phyloP scores from a whole-genome alignment of 768 basidiomycete species.

The Hirschioporus abietinus region DNA sequence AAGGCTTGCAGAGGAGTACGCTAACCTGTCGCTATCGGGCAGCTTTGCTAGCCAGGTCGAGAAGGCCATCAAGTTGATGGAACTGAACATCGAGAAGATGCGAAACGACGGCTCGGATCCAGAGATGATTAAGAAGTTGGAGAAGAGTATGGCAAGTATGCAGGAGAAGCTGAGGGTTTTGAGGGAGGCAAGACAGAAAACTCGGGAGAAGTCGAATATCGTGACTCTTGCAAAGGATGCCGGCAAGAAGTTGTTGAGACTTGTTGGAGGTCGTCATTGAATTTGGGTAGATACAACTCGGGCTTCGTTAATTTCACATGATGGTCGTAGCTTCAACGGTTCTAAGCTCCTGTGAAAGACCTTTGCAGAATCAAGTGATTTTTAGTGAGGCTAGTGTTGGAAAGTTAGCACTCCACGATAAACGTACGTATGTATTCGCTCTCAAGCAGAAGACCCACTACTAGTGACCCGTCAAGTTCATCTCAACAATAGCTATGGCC shows the following conservation, averaged over 20 bases:
- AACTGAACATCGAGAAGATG: background rate
- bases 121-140: background rate
- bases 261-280: background rate
- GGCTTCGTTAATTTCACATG: too few relatives aligned
- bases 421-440: too few relatives aligned
- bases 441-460: too few relatives aligned
- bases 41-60: background rate
- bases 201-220: background rate
- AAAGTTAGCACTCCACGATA: too few relatives aligned
- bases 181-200: background rate
- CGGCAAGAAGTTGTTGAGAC: background rate
- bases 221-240: background rate
- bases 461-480: too few relatives aligned
- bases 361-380: too few relatives aligned
- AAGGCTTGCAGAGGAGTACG: background rate
- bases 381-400: too few relatives aligned
- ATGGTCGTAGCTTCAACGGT: too few relatives aligned
- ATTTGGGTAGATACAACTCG: background rate
- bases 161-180: background rate
- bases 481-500: too few relatives aligned
- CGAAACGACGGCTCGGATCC: background rate
- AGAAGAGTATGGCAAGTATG: background rate
- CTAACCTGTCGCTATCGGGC: background rate
- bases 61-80: background rate
- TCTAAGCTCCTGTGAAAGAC: too few relatives aligned